These are phyloP conservation scores for Sphagnum tenellum DNA, from an alignment of 225 moss, liverwort and hornwort genomes.

Conservation along the genomic window DNA sequence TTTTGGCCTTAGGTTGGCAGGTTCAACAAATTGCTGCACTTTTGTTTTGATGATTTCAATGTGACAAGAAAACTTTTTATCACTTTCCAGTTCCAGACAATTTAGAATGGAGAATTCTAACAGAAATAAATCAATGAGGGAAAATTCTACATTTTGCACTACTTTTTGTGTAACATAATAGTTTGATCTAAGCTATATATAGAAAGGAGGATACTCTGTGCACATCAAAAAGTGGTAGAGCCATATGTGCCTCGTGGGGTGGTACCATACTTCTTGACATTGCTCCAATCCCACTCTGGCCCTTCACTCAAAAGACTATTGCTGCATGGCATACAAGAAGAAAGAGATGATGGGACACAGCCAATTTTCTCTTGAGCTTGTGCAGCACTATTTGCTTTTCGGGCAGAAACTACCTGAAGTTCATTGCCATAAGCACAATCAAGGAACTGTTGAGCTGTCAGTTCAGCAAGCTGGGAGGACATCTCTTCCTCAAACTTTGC, in stretches of 20 bases:
- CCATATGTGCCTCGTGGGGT: slow-evolving; percentile 3
- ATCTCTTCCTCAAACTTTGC: slow-evolving; percentile 20
- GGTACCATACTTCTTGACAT: slow-evolving; percentile 3
- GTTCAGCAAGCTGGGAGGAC: slow-evolving; percentile 2
- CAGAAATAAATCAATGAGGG: no score
- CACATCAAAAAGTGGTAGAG: slow-evolving; percentile 1
- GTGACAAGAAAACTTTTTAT: no score
- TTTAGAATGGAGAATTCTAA: no score
- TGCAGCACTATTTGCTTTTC: not conserved
- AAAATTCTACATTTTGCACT: no score
- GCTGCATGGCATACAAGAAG: not conserved
- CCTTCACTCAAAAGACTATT: not conserved
- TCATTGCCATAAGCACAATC: slow-evolving; percentile 5
- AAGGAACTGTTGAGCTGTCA: not conserved
- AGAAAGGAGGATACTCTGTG: no score
- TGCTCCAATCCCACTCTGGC: slow-evolving; percentile 7
- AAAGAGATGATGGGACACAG: not conserved
- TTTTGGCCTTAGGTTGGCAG: no score
- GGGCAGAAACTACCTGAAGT: not conserved
- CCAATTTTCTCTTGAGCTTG: not conserved
- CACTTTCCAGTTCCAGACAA: no score
- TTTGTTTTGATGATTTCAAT: no score
- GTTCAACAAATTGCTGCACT: no score
- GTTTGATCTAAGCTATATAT: no score
- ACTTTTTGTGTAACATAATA: no score